Percentiles rank a stretch among this genome's conserved stretches.
These are phyloP conservation scores for Viridothelium virens DNA, from an alignment of 495 filamentous ascomycete genomes.

Conservation along the genomic window DNA sequence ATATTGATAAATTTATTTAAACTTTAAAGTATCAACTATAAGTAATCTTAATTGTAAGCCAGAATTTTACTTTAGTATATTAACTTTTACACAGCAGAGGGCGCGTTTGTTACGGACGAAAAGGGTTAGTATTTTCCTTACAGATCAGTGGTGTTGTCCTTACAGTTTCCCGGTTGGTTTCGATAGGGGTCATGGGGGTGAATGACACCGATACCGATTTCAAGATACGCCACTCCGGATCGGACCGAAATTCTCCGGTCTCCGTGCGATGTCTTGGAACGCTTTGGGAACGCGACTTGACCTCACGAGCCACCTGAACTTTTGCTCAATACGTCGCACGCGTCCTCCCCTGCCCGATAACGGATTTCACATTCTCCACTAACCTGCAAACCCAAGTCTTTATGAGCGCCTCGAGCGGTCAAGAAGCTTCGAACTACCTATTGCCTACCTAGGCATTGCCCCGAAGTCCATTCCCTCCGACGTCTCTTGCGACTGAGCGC, in stretches of 20 bases:
- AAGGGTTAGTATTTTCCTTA: too few species aligned
- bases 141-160: too few species aligned
- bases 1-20: too few species aligned
- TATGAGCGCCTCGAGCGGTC: not conserved
- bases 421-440: not conserved
- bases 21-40: too few species aligned
- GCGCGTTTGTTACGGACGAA: too few species aligned
- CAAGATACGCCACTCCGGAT: not conserved
- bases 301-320: not conserved
- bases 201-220: not conserved
- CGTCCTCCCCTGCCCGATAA: not conserved
- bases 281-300: not conserved
- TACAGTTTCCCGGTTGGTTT: too few species aligned
- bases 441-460: not conserved
- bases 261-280: not conserved
- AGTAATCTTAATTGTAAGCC: too few species aligned
- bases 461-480: not conserved
- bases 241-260: constrained; percentile 8
- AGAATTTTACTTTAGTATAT: too few species aligned
- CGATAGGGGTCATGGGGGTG: too few species aligned
- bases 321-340: not conserved
- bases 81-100: too few species aligned
- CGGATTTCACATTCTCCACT: not conserved
- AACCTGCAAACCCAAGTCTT: not conserved
- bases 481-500: not conserved